Evolutionary conservation across 345 rosid genomes (phyloP).

Genomic region (Cardamine chenopodiifolia): DNA sequence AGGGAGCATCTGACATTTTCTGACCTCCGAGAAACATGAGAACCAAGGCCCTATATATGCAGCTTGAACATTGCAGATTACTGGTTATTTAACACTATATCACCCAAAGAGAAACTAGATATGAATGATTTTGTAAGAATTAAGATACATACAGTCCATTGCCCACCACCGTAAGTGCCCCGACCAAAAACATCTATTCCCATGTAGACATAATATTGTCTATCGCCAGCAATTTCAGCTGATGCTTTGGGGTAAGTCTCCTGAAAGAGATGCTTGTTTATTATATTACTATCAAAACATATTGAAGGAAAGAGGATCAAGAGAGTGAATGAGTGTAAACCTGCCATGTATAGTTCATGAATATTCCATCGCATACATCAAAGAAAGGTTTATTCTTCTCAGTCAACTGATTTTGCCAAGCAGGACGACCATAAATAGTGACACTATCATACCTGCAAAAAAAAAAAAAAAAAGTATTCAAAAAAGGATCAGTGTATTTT

Average conservation of each 20-base stretch:
- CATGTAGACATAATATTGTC: constrained; percentile 80
- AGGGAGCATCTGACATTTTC: constrained; percentile 46
- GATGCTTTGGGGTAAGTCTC: constrained; percentile 59
- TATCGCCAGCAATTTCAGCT: constrained; percentile 66
- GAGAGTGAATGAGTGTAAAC: constrained; percentile 39
- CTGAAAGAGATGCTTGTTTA: constrained; percentile 43
- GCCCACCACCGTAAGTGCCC: constrained; percentile 72
- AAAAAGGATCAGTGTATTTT: background rate
- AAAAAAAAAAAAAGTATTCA: too few relatives aligned
- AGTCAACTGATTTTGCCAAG: constrained; percentile 68
- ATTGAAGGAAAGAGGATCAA: background rate
- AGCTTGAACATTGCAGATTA: background rate
- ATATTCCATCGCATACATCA: constrained; percentile 80
- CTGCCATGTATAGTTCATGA: constrained; percentile 71
- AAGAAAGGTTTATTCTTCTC: constrained; percentile 74
- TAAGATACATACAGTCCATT: constrained; percentile 60
- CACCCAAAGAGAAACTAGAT: background rate
- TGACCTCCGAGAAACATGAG: constrained; percentile 61
- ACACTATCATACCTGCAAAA: constrained; percentile 74
- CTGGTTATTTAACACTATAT: background rate
- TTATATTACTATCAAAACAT: constrained; percentile 10
- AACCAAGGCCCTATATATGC: constrained; percentile 61
- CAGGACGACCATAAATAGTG: constrained; percentile 58
- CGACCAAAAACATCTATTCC: constrained; percentile 85
- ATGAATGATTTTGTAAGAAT: background rate